Conservation (phyloP, 768 basidiomycete genomes). For the Hypholoma sublateritium region DNA sequence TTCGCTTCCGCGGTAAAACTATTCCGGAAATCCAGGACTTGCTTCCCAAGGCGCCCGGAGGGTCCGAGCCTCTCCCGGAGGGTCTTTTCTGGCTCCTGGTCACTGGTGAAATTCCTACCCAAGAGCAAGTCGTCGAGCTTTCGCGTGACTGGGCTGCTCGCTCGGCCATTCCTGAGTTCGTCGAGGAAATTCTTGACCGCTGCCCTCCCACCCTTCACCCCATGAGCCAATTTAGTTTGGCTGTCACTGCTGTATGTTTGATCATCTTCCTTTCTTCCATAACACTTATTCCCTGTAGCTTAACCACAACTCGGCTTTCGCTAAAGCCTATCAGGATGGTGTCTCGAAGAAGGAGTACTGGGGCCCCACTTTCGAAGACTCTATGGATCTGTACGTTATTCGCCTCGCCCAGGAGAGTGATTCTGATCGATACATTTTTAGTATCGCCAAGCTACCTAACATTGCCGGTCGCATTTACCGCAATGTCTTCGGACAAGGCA, state of each 20-base stretch:
- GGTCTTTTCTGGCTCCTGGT: constrained; percentile 94
- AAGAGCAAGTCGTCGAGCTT: constrained; percentile 82
- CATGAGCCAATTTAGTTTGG: constrained; percentile 97
- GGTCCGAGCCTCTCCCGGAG: constrained; percentile 90
- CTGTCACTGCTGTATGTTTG: constrained; percentile 80
- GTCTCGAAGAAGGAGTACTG: constrained; percentile 96
- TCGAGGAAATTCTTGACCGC: constrained; percentile 95
- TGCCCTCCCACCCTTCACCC: constrained; percentile 94
- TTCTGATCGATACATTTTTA: constrained; percentile 26
- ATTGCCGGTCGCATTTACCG: constrained; percentile 93
- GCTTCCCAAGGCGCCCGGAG: constrained; percentile 87
- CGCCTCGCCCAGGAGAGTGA: neutral
- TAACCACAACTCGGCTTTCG: constrained; percentile 95
- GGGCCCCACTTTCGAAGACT: constrained; percentile 89
- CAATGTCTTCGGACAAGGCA: constrained; percentile 86
- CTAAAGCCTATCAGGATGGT: constrained; percentile 91
- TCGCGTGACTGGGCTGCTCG: constrained; percentile 96
- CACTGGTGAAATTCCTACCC: constrained; percentile 92
- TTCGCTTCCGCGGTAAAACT: constrained; percentile 96
- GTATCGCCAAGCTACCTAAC: constrained; percentile 95
- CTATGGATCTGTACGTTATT: constrained; percentile 71
- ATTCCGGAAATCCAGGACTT: constrained; percentile 86
- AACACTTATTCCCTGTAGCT: constrained; percentile 41
- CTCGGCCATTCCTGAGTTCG: constrained; percentile 86
- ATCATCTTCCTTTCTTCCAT: neutral